These are phyloP conservation scores for Hibiscus trionum DNA, from an alignment of 345 rosid species.

Conservation along the genomic window DNA sequence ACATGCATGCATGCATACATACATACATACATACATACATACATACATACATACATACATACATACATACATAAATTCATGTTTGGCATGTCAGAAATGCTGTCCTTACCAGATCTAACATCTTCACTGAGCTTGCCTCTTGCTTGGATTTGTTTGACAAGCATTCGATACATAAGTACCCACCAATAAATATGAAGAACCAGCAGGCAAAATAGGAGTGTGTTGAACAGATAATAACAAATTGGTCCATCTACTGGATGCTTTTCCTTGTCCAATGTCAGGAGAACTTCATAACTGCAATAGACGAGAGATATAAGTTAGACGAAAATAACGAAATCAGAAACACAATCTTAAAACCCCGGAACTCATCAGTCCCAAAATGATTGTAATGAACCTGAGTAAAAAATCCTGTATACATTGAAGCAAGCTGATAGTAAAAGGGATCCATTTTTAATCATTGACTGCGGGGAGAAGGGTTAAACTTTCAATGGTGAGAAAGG, in stretches of 20 bases:
- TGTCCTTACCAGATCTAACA: constrained; percentile 73
- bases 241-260: constrained; percentile 58
- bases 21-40: neutral
- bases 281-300: constrained; percentile 72
- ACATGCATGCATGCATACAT: neutral
- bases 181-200: constrained; percentile 93
- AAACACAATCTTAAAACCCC: neutral
- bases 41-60: neutral
- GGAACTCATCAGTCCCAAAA: neutral
- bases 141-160: constrained; percentile 68
- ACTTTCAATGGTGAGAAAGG: constrained; percentile 7
- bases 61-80: neutral
- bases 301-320: constrained; percentile 2
- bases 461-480: neutral
- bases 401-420: neutral
- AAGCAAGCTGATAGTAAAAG: neutral
- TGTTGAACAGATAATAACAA: constrained; percentile 69
- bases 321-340: neutral
- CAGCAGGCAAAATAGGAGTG: constrained; percentile 64
- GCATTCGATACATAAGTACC: constrained; percentile 79
- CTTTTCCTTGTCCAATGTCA: constrained; percentile 60
- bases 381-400: neutral
- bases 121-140: constrained; percentile 74
- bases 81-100: neutral
- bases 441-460: neutral